These are phyloP conservation scores for Suillus discolor DNA, from an alignment of 768 basidiomycete species.

Conservation along the genomic window DNA sequence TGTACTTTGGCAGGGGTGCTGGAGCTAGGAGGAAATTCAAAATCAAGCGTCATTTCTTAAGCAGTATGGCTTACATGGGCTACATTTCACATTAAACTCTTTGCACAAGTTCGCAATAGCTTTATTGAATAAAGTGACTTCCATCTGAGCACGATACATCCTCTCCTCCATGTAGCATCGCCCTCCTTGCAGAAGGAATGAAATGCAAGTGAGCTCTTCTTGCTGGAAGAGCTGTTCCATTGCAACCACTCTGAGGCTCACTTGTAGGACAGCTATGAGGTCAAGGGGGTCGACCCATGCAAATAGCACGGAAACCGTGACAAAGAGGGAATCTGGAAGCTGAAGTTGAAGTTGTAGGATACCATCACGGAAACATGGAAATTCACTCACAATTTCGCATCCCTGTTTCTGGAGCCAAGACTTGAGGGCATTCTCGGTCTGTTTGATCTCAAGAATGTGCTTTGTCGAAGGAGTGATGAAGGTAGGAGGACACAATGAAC, in stretches of 20 bases:
- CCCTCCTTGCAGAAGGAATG: neutral
- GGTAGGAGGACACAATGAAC: neutral
- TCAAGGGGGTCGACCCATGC: neutral
- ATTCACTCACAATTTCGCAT: neutral
- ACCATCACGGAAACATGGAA: neutral
- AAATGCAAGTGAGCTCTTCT: neutral
- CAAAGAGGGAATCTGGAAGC: neutral
- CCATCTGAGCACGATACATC: slow-evolving; percentile 2
- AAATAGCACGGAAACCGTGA: neutral
- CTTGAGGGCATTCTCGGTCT: neutral
- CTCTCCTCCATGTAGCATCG: neutral
- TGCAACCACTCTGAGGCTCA: neutral
- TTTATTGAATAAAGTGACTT: neutral
- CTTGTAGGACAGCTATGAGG: neutral
- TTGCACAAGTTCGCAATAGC: neutral
- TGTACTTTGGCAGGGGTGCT: neutral
- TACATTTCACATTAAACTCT: neutral
- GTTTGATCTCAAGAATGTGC: neutral
- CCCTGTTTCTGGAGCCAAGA: neutral
- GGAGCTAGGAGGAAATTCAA: neutral
- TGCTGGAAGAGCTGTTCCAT: neutral
- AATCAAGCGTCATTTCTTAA: neutral
- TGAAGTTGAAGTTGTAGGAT: neutral
- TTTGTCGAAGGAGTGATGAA: neutral
- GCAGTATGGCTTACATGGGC: neutral